Conservation (phyloP, 208 protist genomes). For the Acanthamoeba castellanii region DNA sequence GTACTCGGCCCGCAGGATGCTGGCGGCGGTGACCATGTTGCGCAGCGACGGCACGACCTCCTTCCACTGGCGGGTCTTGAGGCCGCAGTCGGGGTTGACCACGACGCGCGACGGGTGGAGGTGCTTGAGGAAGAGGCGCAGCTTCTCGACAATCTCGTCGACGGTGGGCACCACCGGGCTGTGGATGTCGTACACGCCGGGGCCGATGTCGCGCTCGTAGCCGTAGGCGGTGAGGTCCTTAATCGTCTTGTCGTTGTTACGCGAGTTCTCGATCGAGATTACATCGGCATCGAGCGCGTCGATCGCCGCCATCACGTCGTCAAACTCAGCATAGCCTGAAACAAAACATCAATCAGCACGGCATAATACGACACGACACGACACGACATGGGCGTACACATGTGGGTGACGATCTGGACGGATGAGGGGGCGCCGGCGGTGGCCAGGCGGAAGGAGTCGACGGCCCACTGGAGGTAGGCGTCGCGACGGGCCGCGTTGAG, state of each 20-base stretch:
- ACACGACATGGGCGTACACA: background rate
- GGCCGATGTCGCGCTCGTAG: constrained; percentile 92
- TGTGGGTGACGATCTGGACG: constrained; percentile 42
- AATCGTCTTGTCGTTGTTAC: constrained; percentile 88
- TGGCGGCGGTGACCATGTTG: constrained; percentile 81
- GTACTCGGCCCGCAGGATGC: constrained; percentile 24
- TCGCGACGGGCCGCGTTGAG: constrained; percentile 88
- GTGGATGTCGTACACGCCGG: constrained; percentile 95
- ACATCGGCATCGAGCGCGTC: constrained; percentile 92
- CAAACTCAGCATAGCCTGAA: constrained; percentile 95
- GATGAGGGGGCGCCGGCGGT: constrained; percentile 83
- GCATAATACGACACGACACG: no score
- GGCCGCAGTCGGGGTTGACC: constrained; percentile 94
- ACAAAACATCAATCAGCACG: constrained; percentile 85
- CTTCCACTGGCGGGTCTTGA: constrained; percentile 91
- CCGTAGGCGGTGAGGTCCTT: constrained; percentile 91
- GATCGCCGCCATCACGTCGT: constrained; percentile 93
- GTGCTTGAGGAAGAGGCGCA: constrained; percentile 86
- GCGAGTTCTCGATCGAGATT: constrained; percentile 91
- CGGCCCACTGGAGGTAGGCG: constrained; percentile 92
- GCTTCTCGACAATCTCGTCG: constrained; percentile 89
- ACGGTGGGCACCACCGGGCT: constrained; percentile 91
- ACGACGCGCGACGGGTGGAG: constrained; percentile 87
- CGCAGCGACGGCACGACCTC: constrained; percentile 74
- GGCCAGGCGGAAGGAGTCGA: constrained; percentile 89